Evolutionary conservation across 805 yeast species (phyloP).

Genomic region (Yarrowia alimentaria): DNA sequence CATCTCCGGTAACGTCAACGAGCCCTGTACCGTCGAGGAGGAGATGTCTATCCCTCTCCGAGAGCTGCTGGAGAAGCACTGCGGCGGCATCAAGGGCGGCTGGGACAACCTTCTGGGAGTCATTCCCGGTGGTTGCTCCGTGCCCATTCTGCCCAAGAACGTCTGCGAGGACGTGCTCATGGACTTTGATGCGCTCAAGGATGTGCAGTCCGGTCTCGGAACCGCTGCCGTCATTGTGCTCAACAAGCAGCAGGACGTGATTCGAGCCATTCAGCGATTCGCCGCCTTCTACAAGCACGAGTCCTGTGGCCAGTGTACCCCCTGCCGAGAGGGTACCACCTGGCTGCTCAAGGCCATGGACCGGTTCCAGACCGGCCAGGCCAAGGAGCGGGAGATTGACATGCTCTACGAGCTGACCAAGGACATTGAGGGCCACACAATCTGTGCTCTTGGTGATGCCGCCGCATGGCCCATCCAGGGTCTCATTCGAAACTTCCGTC

Average conservation of each 20-base stretch:
- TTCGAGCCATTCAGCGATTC: constrained; percentile 82
- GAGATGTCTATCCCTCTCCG: constrained; percentile 87
- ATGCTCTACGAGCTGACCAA: constrained; percentile 79
- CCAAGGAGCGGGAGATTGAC: constrained; percentile 76
- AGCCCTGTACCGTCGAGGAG: constrained; percentile 90
- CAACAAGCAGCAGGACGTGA: constrained; percentile 82
- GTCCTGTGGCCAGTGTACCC: constrained; percentile 93
- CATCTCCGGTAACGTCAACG: constrained; percentile 87
- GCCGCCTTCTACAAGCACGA: constrained; percentile 85
- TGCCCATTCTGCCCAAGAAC: constrained; percentile 71
- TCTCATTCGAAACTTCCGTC: constrained; percentile 78
- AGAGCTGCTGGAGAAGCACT: constrained; percentile 80
- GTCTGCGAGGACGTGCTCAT: constrained; percentile 67
- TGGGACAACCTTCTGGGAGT: constrained; percentile 89
- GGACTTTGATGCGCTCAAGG: constrained; percentile 86
- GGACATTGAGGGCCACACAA: constrained; percentile 88
- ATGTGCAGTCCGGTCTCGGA: constrained; percentile 83
- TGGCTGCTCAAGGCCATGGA: constrained; percentile 84
- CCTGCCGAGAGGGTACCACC: constrained; percentile 91
- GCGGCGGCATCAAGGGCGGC: constrained; percentile 89
- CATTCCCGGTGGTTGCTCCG: constrained; percentile 89
- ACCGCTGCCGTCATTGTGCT: constrained; percentile 92
- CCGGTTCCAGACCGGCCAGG: constrained; percentile 76
- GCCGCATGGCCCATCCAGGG: constrained; percentile 95
- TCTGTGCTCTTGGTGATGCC: constrained; percentile 90